Base-by-base conservation (phyloP, 2,329 filamentous ascomycete species). In the Ophiostoma pallidulum region DNA sequence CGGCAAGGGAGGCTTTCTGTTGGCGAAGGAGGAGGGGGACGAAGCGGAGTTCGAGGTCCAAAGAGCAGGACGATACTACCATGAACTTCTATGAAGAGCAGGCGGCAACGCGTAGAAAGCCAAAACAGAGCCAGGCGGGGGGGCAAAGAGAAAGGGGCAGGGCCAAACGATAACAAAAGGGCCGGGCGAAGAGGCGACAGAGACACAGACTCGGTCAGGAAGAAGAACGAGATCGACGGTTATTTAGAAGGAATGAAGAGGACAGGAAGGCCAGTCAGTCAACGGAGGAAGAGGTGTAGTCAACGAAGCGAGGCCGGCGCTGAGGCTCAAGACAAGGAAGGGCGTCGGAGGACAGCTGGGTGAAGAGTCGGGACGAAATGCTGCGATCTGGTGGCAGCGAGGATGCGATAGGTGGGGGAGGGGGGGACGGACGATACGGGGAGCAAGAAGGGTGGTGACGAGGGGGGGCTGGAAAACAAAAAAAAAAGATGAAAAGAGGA, bases 331-430 rank as follows among this genome's bases (percentile, higher is more conserved):
- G 41, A 9, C 8, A 8, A 14, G n/a, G n/a, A 16, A 26, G 35
- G 43, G 43, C 35, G 43, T 45, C 18, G 35, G 43, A 14, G 42
- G 43, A 35, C 35, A 26, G 31, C 22, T 31, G 43, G 43, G 35
- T 45, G 22, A n/a, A n/a, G 33, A 33, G 35, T 35, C 28, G 43
- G 26, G 43, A 32, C 12, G 18, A 36, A 45, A 32, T 39, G 43
- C 38, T 39, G 43, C 35, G 43, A 45, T 45, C 26, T 18, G 18
- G 35, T 12, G 16, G 35, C 26, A 8, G n/a, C 22, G 20, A 35
- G 12, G 19, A 18, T 26, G 43, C 18, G 19, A 18, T 26, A 39
- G 43, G 39, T 39, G 39, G 39, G 43, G 32, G 33, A 18, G 35
- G 35, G 24, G 12, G n/a, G 19, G 12, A 18, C 22, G 35, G n/a